phyloP scores from a whole-genome alignment of 2,329 filamentous ascomycete genomes.

The Camptophora hylomeconis region DNA sequence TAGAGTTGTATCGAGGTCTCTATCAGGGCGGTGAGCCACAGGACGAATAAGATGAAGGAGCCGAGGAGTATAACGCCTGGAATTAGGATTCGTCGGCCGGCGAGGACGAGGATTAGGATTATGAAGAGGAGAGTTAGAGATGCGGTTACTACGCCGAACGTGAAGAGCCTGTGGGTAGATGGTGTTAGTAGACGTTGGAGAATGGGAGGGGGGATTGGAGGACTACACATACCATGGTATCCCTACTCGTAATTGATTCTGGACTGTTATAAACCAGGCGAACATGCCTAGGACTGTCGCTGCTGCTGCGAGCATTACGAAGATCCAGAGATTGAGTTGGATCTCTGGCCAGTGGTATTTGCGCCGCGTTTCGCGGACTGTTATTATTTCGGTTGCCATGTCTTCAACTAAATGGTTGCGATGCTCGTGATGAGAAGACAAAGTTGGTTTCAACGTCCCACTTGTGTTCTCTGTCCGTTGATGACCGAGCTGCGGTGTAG shows the following conservation, averaged over 20 bases:
- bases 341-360: constrained; percentile 53
- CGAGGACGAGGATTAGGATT: constrained; percentile 43
- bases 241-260: constrained; percentile 41
- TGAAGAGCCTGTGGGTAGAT: constrained; percentile 42
- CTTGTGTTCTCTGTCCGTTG: too few relatives aligned
- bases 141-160: constrained; percentile 47
- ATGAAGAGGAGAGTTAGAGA: constrained; percentile 45
- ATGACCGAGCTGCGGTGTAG: too few relatives aligned
- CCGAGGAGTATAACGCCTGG: constrained; percentile 47
- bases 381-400: constrained; percentile 22
- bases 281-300: constrained; percentile 47
- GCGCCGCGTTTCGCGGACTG: constrained; percentile 23
- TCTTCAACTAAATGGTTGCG: too few relatives aligned
- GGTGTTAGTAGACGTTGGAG: constrained; percentile 6
- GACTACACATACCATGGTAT: constrained; percentile 42
- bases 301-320: constrained; percentile 46
- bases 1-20: constrained; percentile 51
- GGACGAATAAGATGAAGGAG: constrained; percentile 47
- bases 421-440: constrained; percentile 5
- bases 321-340: constrained; percentile 52
- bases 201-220: not conserved
- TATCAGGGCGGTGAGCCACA: constrained; percentile 50
- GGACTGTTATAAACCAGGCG: constrained; percentile 46
- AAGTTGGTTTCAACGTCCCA: too few relatives aligned
- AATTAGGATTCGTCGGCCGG: constrained; percentile 42